These are phyloP conservation scores for Suillus discolor DNA, from an alignment of 768 basidiomycete species.

Conservation along the genomic window DNA sequence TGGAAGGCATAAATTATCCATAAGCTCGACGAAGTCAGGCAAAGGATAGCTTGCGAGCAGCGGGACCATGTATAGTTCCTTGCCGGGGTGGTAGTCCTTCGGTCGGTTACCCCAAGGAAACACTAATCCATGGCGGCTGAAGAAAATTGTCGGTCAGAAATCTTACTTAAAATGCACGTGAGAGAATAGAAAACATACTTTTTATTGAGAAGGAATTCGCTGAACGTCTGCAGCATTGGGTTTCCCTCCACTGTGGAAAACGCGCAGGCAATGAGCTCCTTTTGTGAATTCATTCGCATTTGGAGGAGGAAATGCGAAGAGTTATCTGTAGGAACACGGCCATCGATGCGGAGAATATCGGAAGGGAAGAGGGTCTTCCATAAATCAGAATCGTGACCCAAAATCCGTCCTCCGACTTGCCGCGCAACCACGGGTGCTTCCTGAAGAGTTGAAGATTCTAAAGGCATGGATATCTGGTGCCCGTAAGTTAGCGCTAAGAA, in stretches of 20 bases:
- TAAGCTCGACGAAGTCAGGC: slow-evolving; percentile 83
- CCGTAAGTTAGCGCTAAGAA: slow-evolving; percentile 15
- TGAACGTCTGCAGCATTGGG: slow-evolving; percentile 56
- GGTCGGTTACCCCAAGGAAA: slow-evolving; percentile 84
- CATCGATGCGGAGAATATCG: slow-evolving; percentile 73
- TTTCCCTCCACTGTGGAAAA: slow-evolving; percentile 59
- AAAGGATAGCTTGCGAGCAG: slow-evolving; percentile 63
- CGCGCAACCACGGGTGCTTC: slow-evolving; percentile 68
- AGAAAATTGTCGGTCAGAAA: slow-evolving; percentile 17
- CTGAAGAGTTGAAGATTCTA: slow-evolving; percentile 71
- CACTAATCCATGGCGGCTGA: slow-evolving; percentile 81
- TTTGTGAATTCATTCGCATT: slow-evolving; percentile 72
- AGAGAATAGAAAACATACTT: slow-evolving; percentile 48
- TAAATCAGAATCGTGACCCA: slow-evolving; percentile 57
- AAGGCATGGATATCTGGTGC: slow-evolving; percentile 73
- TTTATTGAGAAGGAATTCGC: slow-evolving; percentile 71
- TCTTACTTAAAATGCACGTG: slow-evolving; percentile 13
- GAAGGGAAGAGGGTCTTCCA: slow-evolving; percentile 82
- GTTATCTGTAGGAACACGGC: slow-evolving; percentile 76
- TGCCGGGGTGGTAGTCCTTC: slow-evolving; percentile 74
- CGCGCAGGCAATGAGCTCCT: slow-evolving; percentile 79
- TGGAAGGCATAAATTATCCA: slow-evolving; percentile 76
- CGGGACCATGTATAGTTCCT: slow-evolving; percentile 87
- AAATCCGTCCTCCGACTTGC: slow-evolving; percentile 74
- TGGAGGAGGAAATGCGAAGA: slow-evolving; percentile 80